Base-by-base conservation (phyloP, 441 rosid genomes). In the Erodium chrysanthum region DNA sequence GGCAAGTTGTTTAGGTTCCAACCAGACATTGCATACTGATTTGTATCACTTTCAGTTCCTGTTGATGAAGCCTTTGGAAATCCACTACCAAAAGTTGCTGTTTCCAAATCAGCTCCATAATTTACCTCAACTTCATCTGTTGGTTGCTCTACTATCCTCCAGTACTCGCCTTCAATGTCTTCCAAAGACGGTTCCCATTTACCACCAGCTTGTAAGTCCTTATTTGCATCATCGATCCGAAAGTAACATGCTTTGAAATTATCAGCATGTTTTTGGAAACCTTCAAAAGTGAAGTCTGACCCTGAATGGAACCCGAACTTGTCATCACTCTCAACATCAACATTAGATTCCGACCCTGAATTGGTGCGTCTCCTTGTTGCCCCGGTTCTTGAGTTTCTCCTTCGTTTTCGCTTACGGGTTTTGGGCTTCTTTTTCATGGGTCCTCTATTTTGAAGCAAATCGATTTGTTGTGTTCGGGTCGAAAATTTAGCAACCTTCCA, bases 1-100 rank as follows among this genome's bases (percentile, higher is more conserved):
- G 99, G 85, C 72, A 92, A 90, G 85, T 96, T 92, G 83, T 92
- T 96, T 73, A 96, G 81, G 79, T 96, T 96, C 99, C 99, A 96
- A 65, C 99, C 99, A 54, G 97, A 92, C 72, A 80, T 86, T 65
- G 81, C 80, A 80, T 92, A 96, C 65, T 62, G 66, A 18, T 84
- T 93, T 58, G 63, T 20, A 52, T 80, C 78, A 35, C 73, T 52
- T 69, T 78, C 72, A 69, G 85, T 81, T 69, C 65, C 78, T 71
- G 64, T 66, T 48, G 81, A 84, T 77, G 84, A 73, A 63, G 23
- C 60, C 76, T 84, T 92, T 66, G 98, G 99, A 77, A 95, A 95
- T 46, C 99, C 99, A 65, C 99, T 95, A 70, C 99, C 98, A 82
- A 95, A 95, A 75, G 80, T 79, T 50, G 96, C 96, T 18, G 99